Base-by-base conservation (phyloP, 495 filamentous ascomycete genomes). In the Chaetomium cochliodes region DNA sequence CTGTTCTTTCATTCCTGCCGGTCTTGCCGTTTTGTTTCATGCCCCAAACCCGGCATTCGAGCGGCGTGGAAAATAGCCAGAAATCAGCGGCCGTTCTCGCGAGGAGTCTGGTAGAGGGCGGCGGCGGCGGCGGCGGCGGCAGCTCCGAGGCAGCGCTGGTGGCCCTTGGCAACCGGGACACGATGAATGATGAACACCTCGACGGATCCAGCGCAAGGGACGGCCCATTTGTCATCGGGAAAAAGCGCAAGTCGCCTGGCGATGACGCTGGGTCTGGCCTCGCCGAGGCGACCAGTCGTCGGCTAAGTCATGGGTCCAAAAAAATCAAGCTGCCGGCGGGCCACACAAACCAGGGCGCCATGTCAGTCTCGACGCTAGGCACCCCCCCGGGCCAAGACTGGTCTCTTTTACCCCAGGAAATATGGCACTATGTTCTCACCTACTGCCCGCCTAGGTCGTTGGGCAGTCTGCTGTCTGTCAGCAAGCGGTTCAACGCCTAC, bases 361-460 rank as follows among this genome's bases (percentile, higher is more conserved):
- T 37, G 57, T 66, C 57, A 56, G 56, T 20, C 37, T 41, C 23
- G 3, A 28, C 44, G 57, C 69, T 51, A 66, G 23, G 57, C 46
- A 61, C 13, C 13, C 47, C 49, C 62, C 59, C 33, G 39, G 23
- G 42, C 39, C 15, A 41, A 58, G 75, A 80, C 65, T 76, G 70
- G 69, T 79, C 77, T 73, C 68, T 74, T 51, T 72, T 86, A 26
- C 76, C 81, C 61, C 65, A 76, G 25, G 81, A 84, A 70, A 70
- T 85, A 50, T 86, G 84, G 84, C 82, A 85, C 70, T 77, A 76
- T 65, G 76, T 84, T 62, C 85, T 86, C 67, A 79, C 78, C 65
- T 83, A 82, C 66, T 77, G 77, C 46, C 79, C 82, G 23, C 82
- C 84, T n/a, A 79, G 69, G 67, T 72, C 72, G 30, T 73, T 85